phyloP scores from a whole-genome alignment of 805 yeast species.

The Isabelozyma heimii region DNA sequence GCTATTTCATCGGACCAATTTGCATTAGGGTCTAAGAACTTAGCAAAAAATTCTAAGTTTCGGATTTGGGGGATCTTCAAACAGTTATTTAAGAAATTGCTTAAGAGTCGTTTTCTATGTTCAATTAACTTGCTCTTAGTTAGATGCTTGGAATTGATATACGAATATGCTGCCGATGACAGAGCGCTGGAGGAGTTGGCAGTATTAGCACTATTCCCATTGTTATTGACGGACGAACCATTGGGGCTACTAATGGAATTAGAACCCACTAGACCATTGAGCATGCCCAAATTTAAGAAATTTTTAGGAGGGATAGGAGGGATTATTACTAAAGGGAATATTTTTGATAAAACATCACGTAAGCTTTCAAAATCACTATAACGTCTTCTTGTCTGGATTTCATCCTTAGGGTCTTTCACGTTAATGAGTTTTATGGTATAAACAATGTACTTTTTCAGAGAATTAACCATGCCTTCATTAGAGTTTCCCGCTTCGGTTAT shows the following conservation, averaged over 20 bases:
- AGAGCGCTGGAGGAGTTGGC: conserved; percentile 1
- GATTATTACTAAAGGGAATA: conserved; percentile 77
- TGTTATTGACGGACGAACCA: background rate
- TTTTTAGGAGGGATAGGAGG: conserved; percentile 85
- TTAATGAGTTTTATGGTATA: conserved; percentile 73
- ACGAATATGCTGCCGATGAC: conserved; percentile 17
- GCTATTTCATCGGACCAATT: conserved; percentile 71
- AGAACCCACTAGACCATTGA: conserved; percentile 30
- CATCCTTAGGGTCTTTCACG: conserved; percentile 25
- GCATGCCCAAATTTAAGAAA: conserved; percentile 31
- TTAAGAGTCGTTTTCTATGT: conserved; percentile 67
- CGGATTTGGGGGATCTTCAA: conserved; percentile 52
- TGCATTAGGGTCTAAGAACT: conserved; percentile 82
- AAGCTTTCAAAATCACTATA: conserved; percentile 91
- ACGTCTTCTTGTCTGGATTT: conserved; percentile 67
- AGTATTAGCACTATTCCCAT: conserved; percentile 3
- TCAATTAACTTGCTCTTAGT: conserved; percentile 37
- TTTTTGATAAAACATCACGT: conserved; percentile 63
- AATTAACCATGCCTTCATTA: conserved; percentile 69
- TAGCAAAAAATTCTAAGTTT: conserved; percentile 60
- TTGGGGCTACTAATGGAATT: conserved; percentile 1
- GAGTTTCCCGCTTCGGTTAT: conserved; percentile 85
- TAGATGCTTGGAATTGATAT: conserved; percentile 40
- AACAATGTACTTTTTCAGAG: conserved; percentile 63
- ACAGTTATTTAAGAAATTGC: conserved; percentile 79